A percentile compares a stretch with the other conserved stretches of the same genome.
These are phyloP conservation scores for Talaromyces rugulosus DNA, from an alignment of 2,329 filamentous ascomycete genomes.

Conservation along the genomic window DNA sequence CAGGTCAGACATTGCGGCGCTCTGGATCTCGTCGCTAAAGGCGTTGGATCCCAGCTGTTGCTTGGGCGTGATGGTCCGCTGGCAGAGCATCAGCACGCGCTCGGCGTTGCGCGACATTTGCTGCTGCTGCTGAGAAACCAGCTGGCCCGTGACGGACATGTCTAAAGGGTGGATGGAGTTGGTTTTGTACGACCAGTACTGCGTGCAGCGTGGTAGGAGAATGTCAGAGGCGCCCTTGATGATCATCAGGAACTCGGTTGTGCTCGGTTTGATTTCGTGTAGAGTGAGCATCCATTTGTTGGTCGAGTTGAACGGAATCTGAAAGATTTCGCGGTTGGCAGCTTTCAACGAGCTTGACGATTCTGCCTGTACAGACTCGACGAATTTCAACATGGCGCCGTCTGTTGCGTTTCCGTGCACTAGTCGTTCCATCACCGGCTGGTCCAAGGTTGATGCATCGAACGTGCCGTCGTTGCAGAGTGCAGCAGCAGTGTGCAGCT, in stretches of 20 bases:
- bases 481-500: constrained; percentile 59
- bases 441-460: constrained; percentile 59
- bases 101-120: constrained; percentile 65
- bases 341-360: constrained; percentile 42
- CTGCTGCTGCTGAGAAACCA: constrained; percentile 51
- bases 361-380: constrained; percentile 45
- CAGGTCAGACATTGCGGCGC: constrained; percentile 38
- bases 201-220: constrained; percentile 60
- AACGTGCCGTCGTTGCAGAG: constrained; percentile 75
- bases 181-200: constrained; percentile 54
- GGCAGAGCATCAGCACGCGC: constrained; percentile 65
- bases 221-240: constrained; percentile 78
- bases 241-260: constrained; percentile 27
- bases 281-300: constrained; percentile 78
- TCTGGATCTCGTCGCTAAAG: constrained; percentile 49
- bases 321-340: constrained; percentile 59
- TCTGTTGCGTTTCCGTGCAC: constrained; percentile 76
- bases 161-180: constrained; percentile 54
- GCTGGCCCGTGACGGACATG: background rate
- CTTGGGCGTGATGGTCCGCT: constrained; percentile 51
- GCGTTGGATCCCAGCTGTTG: constrained; percentile 43
- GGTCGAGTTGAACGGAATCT: constrained; percentile 75
- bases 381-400: constrained; percentile 67
- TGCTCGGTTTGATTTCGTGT: constrained; percentile 23
- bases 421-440: constrained; percentile 58